A percentile compares a stretch with the other conserved stretches of the same genome.
These are phyloP conservation scores for Eutrema yunnanense DNA, from an alignment of 345 rosid genomes.

Conservation along the genomic window DNA sequence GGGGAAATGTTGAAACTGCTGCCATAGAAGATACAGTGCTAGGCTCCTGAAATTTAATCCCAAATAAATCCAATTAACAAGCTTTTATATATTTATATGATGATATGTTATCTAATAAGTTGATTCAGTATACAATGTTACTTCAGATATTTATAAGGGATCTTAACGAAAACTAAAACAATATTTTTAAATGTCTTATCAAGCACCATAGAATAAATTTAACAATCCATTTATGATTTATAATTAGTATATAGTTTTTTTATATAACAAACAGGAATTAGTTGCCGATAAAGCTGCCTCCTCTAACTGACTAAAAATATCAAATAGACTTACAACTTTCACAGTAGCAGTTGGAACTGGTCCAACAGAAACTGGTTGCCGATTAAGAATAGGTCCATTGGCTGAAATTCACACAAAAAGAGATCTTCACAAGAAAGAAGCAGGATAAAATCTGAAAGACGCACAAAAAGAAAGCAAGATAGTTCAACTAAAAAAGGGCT, in stretches of 20 bases:
- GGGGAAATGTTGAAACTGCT: conserved; percentile 62
- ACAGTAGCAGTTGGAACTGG: conserved; percentile 73
- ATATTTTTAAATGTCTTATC: not conserved
- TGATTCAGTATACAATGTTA: not conserved
- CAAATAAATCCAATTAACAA: conserved; percentile 9
- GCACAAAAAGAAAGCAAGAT: not conserved
- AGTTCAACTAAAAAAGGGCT: not conserved
- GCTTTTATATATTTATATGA: not conserved
- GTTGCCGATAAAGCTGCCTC: conserved; percentile 7
- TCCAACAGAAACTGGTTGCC: conserved; percentile 65
- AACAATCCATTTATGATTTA: not conserved
- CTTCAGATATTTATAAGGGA: not conserved
- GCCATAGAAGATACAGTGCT: conserved; percentile 66
- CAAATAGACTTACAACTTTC: conserved; percentile 69
- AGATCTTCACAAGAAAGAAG: not conserved
- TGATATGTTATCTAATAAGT: not conserved
- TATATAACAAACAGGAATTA: not conserved
- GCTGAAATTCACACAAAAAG: conserved; percentile 35
- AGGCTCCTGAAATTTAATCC: conserved; percentile 58
- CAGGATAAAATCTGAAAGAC: conserved; percentile 12
- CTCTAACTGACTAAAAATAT: not conserved
- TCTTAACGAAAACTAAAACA: not conserved
- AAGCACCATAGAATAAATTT: not conserved
- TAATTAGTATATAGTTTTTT: not conserved
- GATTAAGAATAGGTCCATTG: conserved; percentile 59